Base-by-base conservation (phyloP, 2,329 filamentous ascomycete species). In the Ilyonectria mors-panacis region DNA sequence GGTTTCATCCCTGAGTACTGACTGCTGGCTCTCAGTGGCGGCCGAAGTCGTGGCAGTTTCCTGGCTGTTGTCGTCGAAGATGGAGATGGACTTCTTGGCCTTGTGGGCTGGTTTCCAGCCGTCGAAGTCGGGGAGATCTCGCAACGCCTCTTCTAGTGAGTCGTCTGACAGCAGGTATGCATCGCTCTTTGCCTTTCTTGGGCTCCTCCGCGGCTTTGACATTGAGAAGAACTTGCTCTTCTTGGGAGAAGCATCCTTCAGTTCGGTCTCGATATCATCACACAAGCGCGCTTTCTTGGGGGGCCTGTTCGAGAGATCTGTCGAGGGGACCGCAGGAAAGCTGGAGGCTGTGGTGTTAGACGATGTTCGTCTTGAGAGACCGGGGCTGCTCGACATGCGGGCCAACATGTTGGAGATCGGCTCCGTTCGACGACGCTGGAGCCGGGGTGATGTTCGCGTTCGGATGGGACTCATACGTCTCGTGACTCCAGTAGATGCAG, bases 251-350 rank as follows among this genome's bases (percentile, higher is more conserved):
- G 76, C 77, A 23, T 78, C 77, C n/a, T 73, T 74, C 2, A 73
- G 65, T 12, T 75, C 79, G 7, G 71, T 70, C 47, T 88, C 85
- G 8, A 84, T 71, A 37, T 88, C 85, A 5, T 85, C 81, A 64
- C 86, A 89, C 7, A 90, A 77, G 42, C 87, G 85, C 45, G 84
- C 84, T 77, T 90, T 90, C 80, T 90, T 90, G 59, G 82, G 82
- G 23, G 88, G 88, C 56, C 87, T 71, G 39, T 54, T 72, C n/a
- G 66, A 51, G 61, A 70, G 44, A 28, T 81, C 78, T 19, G 70
- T 60, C 28, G 71, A 67, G 37, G 66, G 61, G n/a, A 39, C 50
- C 21, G 57, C 28, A 47, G 66, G 33, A 15, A 67, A 50, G 53
- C 50, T 67, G 15, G 71, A 67, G 5, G 68, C 17, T 15, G 67